Evolutionary conservation across 257 asterid species (phyloP).

Genomic region (Asclepias syriaca): DNA sequence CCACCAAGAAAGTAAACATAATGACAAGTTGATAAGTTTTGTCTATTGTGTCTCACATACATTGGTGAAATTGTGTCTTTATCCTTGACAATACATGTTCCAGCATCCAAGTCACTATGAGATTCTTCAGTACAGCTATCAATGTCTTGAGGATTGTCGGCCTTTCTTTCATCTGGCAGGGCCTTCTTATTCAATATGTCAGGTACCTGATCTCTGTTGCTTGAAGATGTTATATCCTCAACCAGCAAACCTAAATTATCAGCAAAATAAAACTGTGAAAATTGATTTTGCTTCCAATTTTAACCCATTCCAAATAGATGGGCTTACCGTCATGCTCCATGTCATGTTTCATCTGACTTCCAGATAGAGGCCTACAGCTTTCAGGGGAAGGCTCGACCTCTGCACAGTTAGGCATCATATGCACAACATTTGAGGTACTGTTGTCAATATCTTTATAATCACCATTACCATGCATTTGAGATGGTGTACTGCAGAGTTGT

Average conservation of each 20-base stretch:
- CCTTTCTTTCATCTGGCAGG: conserved; percentile 17
- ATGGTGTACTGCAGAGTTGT: conserved; percentile 22
- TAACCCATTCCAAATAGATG: conserved; percentile 7
- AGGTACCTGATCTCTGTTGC: background rate
- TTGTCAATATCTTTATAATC: conserved; percentile 27
- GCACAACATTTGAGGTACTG: conserved; percentile 19
- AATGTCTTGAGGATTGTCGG: conserved; percentile 22
- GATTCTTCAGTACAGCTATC: conserved; percentile 26
- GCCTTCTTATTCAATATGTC: conserved; percentile 2
- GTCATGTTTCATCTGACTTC: conserved; percentile 4
- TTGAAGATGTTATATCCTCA: conserved; percentile 17
- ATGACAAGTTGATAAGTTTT: conserved; percentile 4
- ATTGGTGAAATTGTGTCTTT: conserved; percentile 24
- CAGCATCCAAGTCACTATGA: conserved; percentile 24
- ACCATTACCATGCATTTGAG: conserved; percentile 26
- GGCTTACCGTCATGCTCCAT: conserved; percentile 3
- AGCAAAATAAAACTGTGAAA: conserved; percentile 1
- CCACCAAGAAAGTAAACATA: conserved; percentile 8
- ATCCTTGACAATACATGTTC: conserved; percentile 17
- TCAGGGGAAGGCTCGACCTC: conserved; percentile 31
- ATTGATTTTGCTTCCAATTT: background rate
- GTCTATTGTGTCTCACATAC: conserved; percentile 47
- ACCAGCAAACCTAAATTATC: conserved; percentile 12
- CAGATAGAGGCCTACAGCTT: background rate
- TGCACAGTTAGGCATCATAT: conserved; percentile 19